These are phyloP conservation scores for Penicillium sp. DNA, from an alignment of 2,329 filamentous ascomycete genomes.

Conservation along the genomic window DNA sequence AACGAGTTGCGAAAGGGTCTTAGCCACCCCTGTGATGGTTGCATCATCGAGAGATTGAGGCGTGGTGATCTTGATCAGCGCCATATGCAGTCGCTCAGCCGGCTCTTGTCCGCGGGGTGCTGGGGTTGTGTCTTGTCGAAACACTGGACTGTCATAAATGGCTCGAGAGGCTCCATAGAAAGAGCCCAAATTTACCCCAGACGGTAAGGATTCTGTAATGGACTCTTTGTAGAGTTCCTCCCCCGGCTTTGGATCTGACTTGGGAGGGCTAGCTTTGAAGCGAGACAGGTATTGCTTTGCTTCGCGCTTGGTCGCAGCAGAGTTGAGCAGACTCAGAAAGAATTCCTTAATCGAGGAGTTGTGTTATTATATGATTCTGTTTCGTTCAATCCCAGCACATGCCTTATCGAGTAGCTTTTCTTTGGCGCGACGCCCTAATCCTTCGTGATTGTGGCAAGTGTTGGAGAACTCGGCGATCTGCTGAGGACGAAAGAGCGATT, in stretches of 20 bases:
- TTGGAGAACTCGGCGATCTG: constrained; percentile 32
- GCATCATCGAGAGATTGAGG: constrained; percentile 65
- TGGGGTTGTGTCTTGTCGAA: constrained; percentile 50
- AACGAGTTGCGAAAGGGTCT: constrained; percentile 76
- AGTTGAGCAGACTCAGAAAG: constrained; percentile 77
- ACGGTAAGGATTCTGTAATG: constrained; percentile 20
- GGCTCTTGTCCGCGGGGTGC: constrained; percentile 34
- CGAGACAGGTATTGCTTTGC: constrained; percentile 86
- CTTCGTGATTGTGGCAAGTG: constrained; percentile 25
- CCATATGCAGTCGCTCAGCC: constrained; percentile 62
- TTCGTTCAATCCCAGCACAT: constrained; percentile 2
- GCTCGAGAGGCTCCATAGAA: constrained; percentile 56
- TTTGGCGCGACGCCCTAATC: constrained; percentile 38
- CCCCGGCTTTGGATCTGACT: constrained; percentile 31
- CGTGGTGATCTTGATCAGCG: constrained; percentile 75
- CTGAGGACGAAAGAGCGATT: constrained; percentile 18
- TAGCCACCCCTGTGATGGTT: constrained; percentile 68
- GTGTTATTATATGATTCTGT: neutral
- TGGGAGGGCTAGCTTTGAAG: constrained; percentile 54
- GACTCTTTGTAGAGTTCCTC: constrained; percentile 22
- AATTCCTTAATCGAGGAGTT: constrained; percentile 57
- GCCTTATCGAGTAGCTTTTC: constrained; percentile 44
- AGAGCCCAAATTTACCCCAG: constrained; percentile 57
- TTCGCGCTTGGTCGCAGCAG: constrained; percentile 87
- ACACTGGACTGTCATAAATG: constrained; percentile 56